phyloP scores from a whole-genome alignment of 768 basidiomycete genomes.

The Mycena polygramma region DNA sequence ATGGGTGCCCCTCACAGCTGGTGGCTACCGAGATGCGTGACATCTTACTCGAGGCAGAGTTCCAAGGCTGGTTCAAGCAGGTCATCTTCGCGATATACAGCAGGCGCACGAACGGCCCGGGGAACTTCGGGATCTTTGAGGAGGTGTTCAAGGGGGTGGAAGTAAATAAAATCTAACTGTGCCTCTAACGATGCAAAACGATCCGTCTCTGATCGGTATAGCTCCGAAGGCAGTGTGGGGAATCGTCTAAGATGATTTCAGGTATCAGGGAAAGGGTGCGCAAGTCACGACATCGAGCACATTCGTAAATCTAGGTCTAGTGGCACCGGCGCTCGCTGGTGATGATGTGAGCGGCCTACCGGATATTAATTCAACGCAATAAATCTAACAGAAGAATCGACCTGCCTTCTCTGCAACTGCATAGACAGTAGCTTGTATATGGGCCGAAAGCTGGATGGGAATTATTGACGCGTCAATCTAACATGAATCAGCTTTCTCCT shows the following conservation, averaged over 20 bases:
- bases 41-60: slow-evolving; percentile 56
- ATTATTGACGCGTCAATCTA: slow-evolving; percentile 23
- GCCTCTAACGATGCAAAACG: too few relatives aligned
- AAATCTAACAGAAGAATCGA: too few relatives aligned
- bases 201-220: too few relatives aligned
- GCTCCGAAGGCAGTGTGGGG: too few relatives aligned
- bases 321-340: too few relatives aligned
- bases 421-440: slow-evolving; percentile 27
- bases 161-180: slow-evolving; percentile 19
- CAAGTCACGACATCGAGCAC: too few relatives aligned
- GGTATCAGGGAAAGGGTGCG: too few relatives aligned
- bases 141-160: slow-evolving; percentile 48
- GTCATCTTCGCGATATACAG: slow-evolving; percentile 61
- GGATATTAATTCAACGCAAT: too few relatives aligned
- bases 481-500: not conserved
- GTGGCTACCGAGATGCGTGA: slow-evolving; percentile 59
- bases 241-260: too few relatives aligned
- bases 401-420: slow-evolving; percentile 21
- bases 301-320: too few relatives aligned
- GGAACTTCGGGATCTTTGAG: slow-evolving; percentile 55
- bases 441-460: slow-evolving; percentile 23
- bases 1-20: slow-evolving; percentile 54
- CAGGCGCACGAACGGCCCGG: slow-evolving; percentile 40
- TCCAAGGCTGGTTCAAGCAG: slow-evolving; percentile 55
- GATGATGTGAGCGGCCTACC: too few relatives aligned